Evolutionary conservation across 2,329 filamentous ascomycete genomes (phyloP).

Genomic region (Trichoderma semiorbis): DNA sequence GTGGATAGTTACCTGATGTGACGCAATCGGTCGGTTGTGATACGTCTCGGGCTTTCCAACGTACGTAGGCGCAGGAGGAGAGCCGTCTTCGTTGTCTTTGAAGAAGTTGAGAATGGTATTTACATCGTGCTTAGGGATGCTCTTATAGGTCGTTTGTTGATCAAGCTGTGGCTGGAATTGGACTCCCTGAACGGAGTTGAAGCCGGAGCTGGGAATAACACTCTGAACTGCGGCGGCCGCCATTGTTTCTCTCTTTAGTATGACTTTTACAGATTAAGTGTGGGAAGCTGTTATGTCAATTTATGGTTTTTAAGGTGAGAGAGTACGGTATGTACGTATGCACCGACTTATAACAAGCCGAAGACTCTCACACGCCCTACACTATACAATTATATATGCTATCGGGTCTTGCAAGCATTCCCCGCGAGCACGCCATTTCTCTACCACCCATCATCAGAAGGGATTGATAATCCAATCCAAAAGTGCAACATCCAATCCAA

Average conservation of each 20-base stretch:
- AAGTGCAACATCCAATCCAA: background rate
- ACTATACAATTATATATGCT: background rate
- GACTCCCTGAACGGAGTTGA: constrained; percentile 11
- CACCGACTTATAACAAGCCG: background rate
- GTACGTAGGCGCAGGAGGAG: constrained; percentile 36
- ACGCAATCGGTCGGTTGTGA: constrained; percentile 25
- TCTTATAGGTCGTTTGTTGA: background rate
- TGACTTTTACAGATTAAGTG: background rate
- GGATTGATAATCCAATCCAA: constrained; percentile 27
- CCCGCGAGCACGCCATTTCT: constrained; percentile 27
- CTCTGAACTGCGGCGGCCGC: constrained; percentile 25
- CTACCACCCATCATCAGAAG: constrained; percentile 10
- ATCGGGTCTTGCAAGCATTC: background rate
- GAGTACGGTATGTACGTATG: background rate
- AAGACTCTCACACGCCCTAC: background rate
- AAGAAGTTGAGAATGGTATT: constrained; percentile 37
- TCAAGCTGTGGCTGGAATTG: constrained; percentile 14
- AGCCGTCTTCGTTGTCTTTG: constrained; percentile 41
- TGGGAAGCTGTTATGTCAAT: background rate
- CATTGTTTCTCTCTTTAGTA: constrained; percentile 20
- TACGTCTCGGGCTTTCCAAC: constrained; percentile 35
- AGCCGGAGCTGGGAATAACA: constrained; percentile 7
- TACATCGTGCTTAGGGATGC: constrained; percentile 29
- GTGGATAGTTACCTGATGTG: constrained; percentile 31
- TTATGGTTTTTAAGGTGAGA: background rate